Conservation (phyloP, 2,329 filamentous ascomycete species). For the Sarocladiaceae sp. region DNA sequence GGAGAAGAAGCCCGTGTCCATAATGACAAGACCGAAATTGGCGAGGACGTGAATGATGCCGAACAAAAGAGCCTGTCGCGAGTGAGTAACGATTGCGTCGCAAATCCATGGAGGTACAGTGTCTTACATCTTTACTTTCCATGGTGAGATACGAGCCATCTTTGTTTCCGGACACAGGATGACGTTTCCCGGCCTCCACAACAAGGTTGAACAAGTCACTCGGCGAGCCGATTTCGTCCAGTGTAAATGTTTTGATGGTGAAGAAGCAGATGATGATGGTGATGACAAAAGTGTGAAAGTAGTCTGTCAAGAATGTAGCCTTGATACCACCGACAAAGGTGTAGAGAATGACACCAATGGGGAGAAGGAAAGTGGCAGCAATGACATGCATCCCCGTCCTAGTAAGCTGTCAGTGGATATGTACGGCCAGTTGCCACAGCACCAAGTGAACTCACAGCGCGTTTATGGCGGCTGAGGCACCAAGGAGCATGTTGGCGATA, state of each 20-base stretch:
- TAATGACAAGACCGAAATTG: slow-evolving; percentile 46
- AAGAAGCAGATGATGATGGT: slow-evolving; percentile 46
- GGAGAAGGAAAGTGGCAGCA: slow-evolving; percentile 39
- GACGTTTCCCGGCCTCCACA: slow-evolving; percentile 19
- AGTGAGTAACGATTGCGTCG: background rate
- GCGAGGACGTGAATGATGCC: slow-evolving; percentile 41
- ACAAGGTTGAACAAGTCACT: slow-evolving; percentile 44
- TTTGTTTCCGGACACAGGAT: slow-evolving; percentile 34
- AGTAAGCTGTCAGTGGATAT: slow-evolving; percentile 8
- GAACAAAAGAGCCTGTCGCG: slow-evolving; percentile 38
- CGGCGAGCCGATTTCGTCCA: slow-evolving; percentile 40
- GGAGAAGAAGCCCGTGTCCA: slow-evolving; percentile 48
- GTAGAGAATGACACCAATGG: slow-evolving; percentile 31
- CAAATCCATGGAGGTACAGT: background rate
- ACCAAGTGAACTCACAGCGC: slow-evolving; percentile 22
- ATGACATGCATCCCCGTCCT: slow-evolving; percentile 44
- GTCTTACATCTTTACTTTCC: slow-evolving; percentile 39
- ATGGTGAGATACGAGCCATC: slow-evolving; percentile 50
- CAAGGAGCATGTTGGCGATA: slow-evolving; percentile 45
- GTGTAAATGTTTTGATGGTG: slow-evolving; percentile 37
- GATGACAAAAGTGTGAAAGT: slow-evolving; percentile 48
- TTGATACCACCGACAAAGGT: slow-evolving; percentile 34
- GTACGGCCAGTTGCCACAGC: too few relatives aligned
- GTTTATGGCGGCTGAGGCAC: slow-evolving; percentile 26
- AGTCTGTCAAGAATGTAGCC: slow-evolving; percentile 41